These are phyloP conservation scores for Sisymbrium irio DNA, from an alignment of 345 rosid species.

Conservation along the genomic window DNA sequence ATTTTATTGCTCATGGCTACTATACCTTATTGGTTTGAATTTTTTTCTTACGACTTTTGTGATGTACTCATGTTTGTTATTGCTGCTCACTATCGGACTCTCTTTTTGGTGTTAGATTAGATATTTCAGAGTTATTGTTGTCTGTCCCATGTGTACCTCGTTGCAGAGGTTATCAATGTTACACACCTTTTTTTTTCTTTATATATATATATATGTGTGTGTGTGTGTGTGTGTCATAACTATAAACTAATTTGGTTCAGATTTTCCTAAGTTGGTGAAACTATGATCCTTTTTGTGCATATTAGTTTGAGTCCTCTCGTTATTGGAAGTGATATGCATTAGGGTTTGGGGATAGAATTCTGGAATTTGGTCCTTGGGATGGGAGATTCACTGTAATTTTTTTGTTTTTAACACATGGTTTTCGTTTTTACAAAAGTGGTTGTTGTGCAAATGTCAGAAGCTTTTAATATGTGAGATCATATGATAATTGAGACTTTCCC, in stretches of 20 bases:
- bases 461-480: conserved; percentile 23
- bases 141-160: conserved; percentile 28
- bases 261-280: neutral
- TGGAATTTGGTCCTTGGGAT: conserved; percentile 1
- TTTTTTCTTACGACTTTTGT: conserved; percentile 14
- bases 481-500: conserved; percentile 19
- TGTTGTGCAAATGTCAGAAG: conserved; percentile 16
- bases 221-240: neutral
- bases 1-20: neutral
- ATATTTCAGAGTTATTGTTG: conserved; percentile 24
- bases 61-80: conserved; percentile 11
- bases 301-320: neutral
- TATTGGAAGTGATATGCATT: neutral
- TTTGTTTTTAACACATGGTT: neutral
- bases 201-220: neutral
- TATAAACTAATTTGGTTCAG: neutral
- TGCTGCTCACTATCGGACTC: conserved; percentile 4
- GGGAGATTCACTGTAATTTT: neutral
- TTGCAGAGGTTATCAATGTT: conserved; percentile 32
- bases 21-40: neutral
- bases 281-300: neutral
- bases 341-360: neutral
- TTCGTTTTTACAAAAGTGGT: conserved; percentile 9
- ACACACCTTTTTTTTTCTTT: neutral
- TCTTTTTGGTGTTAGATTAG: conserved; percentile 16